phyloP scores from a whole-genome alignment of 345 rosid species.

The Passiflora organensis region DNA sequence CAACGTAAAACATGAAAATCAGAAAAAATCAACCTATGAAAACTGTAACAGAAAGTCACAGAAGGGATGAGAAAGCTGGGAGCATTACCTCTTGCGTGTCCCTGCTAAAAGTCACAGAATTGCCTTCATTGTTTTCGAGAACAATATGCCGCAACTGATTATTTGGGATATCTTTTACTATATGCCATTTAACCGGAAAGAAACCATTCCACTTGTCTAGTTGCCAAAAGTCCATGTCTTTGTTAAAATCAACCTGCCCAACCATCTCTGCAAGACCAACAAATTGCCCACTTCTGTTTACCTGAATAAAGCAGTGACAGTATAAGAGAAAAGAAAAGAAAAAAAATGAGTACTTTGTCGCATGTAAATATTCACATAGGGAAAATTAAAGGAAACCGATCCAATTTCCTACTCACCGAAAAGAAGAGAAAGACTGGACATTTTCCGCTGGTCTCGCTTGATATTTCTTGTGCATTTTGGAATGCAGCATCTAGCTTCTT shows the following conservation, averaged over 20 bases:
- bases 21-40: background rate
- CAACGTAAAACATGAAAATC: no score
- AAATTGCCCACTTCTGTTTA: constrained; percentile 80
- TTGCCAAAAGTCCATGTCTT: constrained; percentile 80
- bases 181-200: constrained; percentile 73
- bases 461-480: constrained; percentile 40
- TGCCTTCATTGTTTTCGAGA: constrained; percentile 62
- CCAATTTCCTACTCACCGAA: constrained; percentile 63
- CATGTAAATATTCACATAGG: no score
- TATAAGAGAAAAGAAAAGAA: no score
- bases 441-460: constrained; percentile 35
- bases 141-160: constrained; percentile 52
- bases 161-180: constrained; percentile 69
- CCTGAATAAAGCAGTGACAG: constrained; percentile 35
- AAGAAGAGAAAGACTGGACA: constrained; percentile 70
- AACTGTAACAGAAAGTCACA: no score
- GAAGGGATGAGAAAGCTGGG: background rate
- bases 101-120: constrained; percentile 58
- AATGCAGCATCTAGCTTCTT: constrained; percentile 68
- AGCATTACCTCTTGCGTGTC: constrained; percentile 70
- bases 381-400: no score
- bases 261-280: constrained; percentile 81
- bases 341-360: no score
- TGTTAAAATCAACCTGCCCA: constrained; percentile 61
- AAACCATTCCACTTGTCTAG: constrained; percentile 79